Evolutionary conservation across 345 rosid genomes (phyloP).

Genomic region (Anastatica hierochuntica): DNA sequence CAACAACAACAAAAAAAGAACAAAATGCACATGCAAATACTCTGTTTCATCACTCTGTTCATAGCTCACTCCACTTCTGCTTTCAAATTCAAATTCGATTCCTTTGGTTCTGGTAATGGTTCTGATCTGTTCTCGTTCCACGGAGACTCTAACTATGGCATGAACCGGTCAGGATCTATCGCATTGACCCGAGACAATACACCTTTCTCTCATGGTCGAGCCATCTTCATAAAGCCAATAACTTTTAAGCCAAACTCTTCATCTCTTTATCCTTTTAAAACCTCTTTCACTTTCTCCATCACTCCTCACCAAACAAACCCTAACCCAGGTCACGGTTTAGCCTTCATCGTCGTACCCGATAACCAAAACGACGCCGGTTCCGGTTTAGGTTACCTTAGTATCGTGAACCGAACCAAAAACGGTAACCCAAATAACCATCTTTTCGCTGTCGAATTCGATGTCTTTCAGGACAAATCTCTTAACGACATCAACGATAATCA

Average conservation of each 20-base stretch:
- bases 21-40: constrained; percentile 12
- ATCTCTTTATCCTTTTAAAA: constrained; percentile 14
- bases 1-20: not conserved
- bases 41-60: constrained; percentile 4
- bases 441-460: constrained; percentile 27
- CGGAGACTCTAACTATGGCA: constrained; percentile 17
- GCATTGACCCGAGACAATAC: not conserved
- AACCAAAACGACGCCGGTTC: constrained; percentile 17
- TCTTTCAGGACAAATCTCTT: constrained; percentile 18
- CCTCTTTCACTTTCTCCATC: constrained; percentile 32
- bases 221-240: constrained; percentile 10
- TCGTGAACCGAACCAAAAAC: constrained; percentile 25
- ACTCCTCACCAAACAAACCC: constrained; percentile 18
- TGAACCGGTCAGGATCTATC: constrained; percentile 6
- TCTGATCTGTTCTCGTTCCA: constrained; percentile 5
- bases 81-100: constrained; percentile 13
- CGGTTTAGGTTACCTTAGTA: constrained; percentile 25
- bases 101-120: constrained; percentile 22
- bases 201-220: constrained; percentile 25
- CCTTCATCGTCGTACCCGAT: constrained; percentile 12
- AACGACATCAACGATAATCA: constrained; percentile 29
- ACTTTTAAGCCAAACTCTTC: constrained; percentile 13
- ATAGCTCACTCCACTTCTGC: constrained; percentile 1
- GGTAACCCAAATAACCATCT: constrained; percentile 22
- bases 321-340: constrained; percentile 21